Conservation (phyloP, 805 yeast species). For the Suhomyces pyralidae region DNA sequence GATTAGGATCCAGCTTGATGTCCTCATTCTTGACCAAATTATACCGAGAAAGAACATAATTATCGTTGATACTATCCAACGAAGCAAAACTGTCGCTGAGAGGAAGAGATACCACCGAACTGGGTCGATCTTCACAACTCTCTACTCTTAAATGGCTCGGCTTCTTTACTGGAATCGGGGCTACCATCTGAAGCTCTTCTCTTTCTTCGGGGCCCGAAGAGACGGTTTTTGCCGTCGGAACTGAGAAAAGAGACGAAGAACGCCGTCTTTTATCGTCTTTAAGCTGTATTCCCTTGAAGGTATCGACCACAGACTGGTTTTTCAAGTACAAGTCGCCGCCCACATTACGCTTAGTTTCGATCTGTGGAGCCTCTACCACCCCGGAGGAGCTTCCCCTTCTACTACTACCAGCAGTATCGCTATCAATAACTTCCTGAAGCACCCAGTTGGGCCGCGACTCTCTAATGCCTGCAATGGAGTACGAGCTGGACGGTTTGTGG, state of each 20-base stretch:
- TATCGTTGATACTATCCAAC: slow-evolving; percentile 65
- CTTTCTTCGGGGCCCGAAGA: slow-evolving; percentile 4
- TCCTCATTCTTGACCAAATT: slow-evolving; percentile 23
- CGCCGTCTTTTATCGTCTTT: slow-evolving; percentile 39
- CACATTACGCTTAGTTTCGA: slow-evolving; percentile 45
- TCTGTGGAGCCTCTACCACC: slow-evolving; percentile 38
- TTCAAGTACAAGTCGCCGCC: slow-evolving; percentile 43
- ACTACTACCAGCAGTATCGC: slow-evolving; percentile 18
- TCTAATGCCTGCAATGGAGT: slow-evolving; percentile 24
- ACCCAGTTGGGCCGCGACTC: slow-evolving; percentile 26
- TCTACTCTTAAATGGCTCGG: slow-evolving; percentile 27
- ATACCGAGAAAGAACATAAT: slow-evolving; percentile 42
- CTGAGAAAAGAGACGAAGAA: slow-evolving; percentile 25
- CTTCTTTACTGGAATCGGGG: slow-evolving; percentile 14
- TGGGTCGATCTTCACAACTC: slow-evolving; percentile 32
- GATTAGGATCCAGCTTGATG: slow-evolving; percentile 10
- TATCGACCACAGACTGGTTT: slow-evolving; percentile 41
- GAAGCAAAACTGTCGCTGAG: slow-evolving; percentile 77
- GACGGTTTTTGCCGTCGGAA: slow-evolving; percentile 12
- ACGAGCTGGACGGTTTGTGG: slow-evolving; percentile 12
- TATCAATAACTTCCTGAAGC: slow-evolving; percentile 34
- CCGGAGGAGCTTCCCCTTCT: slow-evolving; percentile 19
- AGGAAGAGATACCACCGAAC: slow-evolving; percentile 71
- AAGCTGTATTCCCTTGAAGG: slow-evolving; percentile 42
- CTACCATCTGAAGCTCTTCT: slow-evolving; percentile 4